phyloP scores from a whole-genome alignment of 1,284 basidiomycete genomes.

The Rhodofomes roseus region DNA sequence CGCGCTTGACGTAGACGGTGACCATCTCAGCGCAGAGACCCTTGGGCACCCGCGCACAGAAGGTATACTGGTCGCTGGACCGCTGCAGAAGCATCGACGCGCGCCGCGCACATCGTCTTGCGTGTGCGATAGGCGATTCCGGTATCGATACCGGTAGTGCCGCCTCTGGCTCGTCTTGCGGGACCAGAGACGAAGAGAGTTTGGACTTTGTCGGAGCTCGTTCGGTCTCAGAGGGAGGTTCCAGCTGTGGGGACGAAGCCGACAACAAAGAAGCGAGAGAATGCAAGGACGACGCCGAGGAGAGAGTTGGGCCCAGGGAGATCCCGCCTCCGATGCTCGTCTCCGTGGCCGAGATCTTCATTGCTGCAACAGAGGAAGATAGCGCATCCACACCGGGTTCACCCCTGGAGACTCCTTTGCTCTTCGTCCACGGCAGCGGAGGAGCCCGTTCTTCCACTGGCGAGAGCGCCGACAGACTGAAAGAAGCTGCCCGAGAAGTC shows the following conservation, averaged over 20 bases:
- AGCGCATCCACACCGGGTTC: background rate
- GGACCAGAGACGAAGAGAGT: background rate
- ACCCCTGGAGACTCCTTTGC: background rate
- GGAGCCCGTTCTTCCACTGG: background rate
- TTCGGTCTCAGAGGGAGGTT: background rate
- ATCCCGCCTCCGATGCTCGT: background rate
- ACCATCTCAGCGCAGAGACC: slow-evolving; percentile 27
- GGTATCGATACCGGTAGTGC: background rate
- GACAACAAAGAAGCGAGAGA: background rate
- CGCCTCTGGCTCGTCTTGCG: background rate
- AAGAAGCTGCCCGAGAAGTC: background rate
- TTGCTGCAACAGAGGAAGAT: background rate
- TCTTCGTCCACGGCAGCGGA: background rate
- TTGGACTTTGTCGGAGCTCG: background rate
- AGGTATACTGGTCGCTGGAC: slow-evolving; percentile 29
- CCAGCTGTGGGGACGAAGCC: background rate
- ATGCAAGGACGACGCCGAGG: background rate
- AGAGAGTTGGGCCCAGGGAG: background rate
- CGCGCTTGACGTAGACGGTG: slow-evolving; percentile 26
- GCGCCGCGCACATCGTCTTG: slow-evolving; percentile 13
- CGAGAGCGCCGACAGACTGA: background rate
- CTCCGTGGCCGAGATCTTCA: background rate
- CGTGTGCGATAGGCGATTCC: slow-evolving; percentile 17
- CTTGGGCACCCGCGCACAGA: slow-evolving; percentile 19
- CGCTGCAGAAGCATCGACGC: slow-evolving; percentile 16